Percentiles rank a stretch among this genome's conserved stretches.
Conservation (phyloP, 495 filamentous ascomycete genomes). For the Tetracladium marchalianum region DNA sequence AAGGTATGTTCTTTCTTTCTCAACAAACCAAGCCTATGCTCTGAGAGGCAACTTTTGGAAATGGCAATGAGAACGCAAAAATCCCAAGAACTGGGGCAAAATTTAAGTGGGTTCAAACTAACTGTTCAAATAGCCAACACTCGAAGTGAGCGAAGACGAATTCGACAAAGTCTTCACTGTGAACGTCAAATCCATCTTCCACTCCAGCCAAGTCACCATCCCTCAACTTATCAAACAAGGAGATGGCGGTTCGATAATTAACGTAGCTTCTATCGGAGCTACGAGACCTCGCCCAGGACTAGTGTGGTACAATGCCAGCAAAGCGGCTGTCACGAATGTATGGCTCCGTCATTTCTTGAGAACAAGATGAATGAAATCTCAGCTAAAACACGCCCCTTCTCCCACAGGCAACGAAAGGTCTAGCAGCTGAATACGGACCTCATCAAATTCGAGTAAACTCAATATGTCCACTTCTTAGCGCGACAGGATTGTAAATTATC, state of each 20-base stretch:
- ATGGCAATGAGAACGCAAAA: too few species aligned
- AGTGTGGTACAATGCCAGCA: slow-evolving; percentile 63
- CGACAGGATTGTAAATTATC: slow-evolving; percentile 38
- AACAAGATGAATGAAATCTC: neutral
- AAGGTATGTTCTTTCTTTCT: slow-evolving; percentile 29
- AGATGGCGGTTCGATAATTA: slow-evolving; percentile 52
- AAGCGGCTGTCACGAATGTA: slow-evolving; percentile 56
- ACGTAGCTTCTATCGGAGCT: slow-evolving; percentile 56
- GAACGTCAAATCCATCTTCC: slow-evolving; percentile 55
- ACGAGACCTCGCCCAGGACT: slow-evolving; percentile 54
- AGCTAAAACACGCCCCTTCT: neutral
- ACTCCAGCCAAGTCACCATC: slow-evolving; percentile 41
- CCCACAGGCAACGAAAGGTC: slow-evolving; percentile 46
- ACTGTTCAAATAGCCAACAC: slow-evolving; percentile 30
- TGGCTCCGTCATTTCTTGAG: slow-evolving; percentile 3
- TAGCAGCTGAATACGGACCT: slow-evolving; percentile 58
- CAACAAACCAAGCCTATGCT: neutral
- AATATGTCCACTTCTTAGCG: slow-evolving; percentile 50
- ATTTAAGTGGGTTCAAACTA: neutral
- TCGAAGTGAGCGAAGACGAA: slow-evolving; percentile 55
- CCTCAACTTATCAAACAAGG: slow-evolving; percentile 45
- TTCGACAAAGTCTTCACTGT: slow-evolving; percentile 58
- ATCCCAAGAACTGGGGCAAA: too few species aligned
- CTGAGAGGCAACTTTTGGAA: too few species aligned
- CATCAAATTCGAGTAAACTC: slow-evolving; percentile 57